Conservation (phyloP, 139 green algal genomes). For the Chlorella ohadii region DNA sequence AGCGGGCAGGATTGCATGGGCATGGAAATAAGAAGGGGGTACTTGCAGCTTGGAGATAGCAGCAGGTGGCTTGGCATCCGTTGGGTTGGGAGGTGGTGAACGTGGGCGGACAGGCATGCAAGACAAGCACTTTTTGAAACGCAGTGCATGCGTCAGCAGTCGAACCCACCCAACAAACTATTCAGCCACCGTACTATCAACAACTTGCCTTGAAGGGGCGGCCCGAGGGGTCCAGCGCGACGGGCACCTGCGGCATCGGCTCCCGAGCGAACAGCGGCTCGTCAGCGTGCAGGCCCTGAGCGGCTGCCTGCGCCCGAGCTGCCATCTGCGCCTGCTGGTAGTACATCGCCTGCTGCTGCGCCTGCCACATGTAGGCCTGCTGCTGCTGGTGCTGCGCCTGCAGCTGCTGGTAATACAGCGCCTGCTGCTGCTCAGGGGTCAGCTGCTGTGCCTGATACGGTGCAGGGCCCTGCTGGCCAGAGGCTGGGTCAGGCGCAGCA, state of each 20-base stretch:
- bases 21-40: too few relatives aligned
- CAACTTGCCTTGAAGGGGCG: constrained; percentile 27
- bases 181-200: too few relatives aligned
- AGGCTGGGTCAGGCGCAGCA: too few relatives aligned
- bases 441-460: background rate
- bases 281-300: constrained; percentile 3
- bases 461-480: background rate
- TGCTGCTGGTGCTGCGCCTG: background rate
- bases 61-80: too few relatives aligned
- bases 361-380: background rate
- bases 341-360: background rate
- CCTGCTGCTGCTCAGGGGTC: background rate
- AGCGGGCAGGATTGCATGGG: background rate
- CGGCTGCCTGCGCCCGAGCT: too few relatives aligned
- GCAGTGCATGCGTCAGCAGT: too few relatives aligned
- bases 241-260: constrained; percentile 2
- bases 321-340: background rate
- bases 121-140: too few relatives aligned
- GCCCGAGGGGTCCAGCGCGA: constrained; percentile 6
- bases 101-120: too few relatives aligned
- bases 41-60: too few relatives aligned
- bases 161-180: too few relatives aligned
- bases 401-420: constrained; percentile 11
- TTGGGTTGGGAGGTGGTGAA: too few relatives aligned
- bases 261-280: background rate